Evolutionary conservation across 2,329 filamentous ascomycete genomes (phyloP), one percentile per base, ranked within the genome.

Genomic region (Acrodontium crateriforme): DNA sequence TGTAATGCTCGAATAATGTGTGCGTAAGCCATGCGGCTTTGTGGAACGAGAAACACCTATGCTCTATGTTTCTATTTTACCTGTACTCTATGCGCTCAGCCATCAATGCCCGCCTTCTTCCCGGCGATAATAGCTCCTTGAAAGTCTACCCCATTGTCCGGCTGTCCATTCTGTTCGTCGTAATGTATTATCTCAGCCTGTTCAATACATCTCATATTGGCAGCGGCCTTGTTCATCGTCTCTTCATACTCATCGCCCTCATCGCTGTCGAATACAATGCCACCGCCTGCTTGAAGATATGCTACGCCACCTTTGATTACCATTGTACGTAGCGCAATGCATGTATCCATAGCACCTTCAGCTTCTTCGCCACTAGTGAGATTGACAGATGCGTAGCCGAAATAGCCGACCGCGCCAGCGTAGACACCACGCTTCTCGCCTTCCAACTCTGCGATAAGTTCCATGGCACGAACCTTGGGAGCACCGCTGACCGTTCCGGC

Each of bases 391-490:
- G 74, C 73, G 49, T 92, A 95, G 7, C 87, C 87, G 55, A 94
- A 98, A 60, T 94, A 98, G 2, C 89, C 89, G 0, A 94, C 87
- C 1, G 89, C 89, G 16, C 89, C 89, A 6, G 89, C 89, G 50
- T 98, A 98, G 20, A 95, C 74, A 21, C 89, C 87, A 30, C 89
- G 69, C 65, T 94, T 94, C 67, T 98, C 89, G 39, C 70, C 64
- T 59, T 98, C 89, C 25, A 95, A 62, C 60, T 95, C 87, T 25
- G 81, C 84, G 46, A 98, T 98, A 36, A 98, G 65, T 59, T 94
- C 81, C 89, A 98, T 98, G 3, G 89, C 89, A 37, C 77, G 74
- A 30, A 98, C 84, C 60, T 98, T 98, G 32, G 89, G 89, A 3
- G 89, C 87, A 4, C 89, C 89, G 11, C 80, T 89, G 16, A 95